Conservation (phyloP, 257 asterid species). For the Prunella vulgaris region DNA sequence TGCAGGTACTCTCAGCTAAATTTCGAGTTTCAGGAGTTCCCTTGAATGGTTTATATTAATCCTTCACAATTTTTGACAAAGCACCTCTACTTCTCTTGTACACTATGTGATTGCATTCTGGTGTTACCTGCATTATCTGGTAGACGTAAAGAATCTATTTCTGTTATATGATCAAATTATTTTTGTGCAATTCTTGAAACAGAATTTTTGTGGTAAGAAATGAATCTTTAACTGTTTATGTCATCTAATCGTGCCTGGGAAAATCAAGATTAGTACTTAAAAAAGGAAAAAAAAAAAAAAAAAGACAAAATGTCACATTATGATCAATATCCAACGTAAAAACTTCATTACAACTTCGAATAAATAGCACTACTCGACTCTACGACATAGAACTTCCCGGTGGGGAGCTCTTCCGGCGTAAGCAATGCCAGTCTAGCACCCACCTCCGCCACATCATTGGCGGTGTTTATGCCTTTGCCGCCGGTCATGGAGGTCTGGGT, state of each 20-base stretch:
- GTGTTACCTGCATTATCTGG: background rate
- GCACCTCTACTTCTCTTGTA: background rate
- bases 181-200: background rate
- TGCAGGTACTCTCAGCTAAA: background rate
- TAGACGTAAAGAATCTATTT: background rate
- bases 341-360: constrained; percentile 40
- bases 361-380: constrained; percentile 16
- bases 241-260: background rate
- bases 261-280: background rate
- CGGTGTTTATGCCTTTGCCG: constrained; percentile 52
- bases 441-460: constrained; percentile 44
- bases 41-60: background rate
- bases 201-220: background rate
- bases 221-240: too few relatives aligned
- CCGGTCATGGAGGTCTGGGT: constrained; percentile 79
- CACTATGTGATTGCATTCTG: background rate
- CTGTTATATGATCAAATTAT: background rate
- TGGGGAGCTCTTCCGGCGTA: constrained; percentile 38
- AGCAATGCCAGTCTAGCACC: constrained; percentile 40
- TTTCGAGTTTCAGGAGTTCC: background rate
- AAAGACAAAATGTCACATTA: background rate
- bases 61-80: background rate
- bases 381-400: constrained; percentile 46
- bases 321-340: background rate
- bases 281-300: too few relatives aligned